Evolutionary conservation across 1,139 yeast species (phyloP), one percentile per base, ranked within the genome.

Genomic region (Geotrichum australiense): DNA sequence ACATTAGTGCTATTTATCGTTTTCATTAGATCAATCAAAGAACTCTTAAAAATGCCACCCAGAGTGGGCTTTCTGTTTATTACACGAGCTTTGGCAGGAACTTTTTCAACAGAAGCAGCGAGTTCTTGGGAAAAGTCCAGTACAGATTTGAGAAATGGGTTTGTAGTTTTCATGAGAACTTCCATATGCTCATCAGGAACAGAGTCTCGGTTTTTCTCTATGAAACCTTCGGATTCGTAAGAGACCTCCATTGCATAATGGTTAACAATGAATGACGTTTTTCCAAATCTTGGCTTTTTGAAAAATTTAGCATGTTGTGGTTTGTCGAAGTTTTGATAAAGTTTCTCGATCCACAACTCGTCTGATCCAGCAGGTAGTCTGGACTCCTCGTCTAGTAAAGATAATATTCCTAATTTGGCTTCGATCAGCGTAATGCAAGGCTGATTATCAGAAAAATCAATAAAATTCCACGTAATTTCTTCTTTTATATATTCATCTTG

Each of bases 341-440:
- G 75, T 64, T 91, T 91, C 48, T 82, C 85, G 46, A 85, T 76
- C 91, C 96, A 89, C 24, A 93, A 79, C 56, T 85, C 87, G 59
- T 91, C 98, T 47, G 81, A 77, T 53, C 98, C 98, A 22, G 96
- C 76, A 1, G 97, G 98, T 51, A 91, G 69, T 58, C 97, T 76
- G 15, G 96, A 82, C 65, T 91, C 98, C 69, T 91, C 98, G 61
- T 91, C 98, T 50, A 91, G 72, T 48, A 91, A 70, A 0, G 96
- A 77, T 51, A 91, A 69, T 45, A 91, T 79, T 62, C 98, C 98
- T 51, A 87, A 65, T 62, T 80, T 83, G 58, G 80, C 81, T 66
- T 91, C 99, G 57, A 91, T 91, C 54, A 91, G 74, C 53, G 82
- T 82, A 57, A 93, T 93, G 67, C 98, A 91, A 7, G 97, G 97